phyloP scores from a whole-genome alignment of 306 rosid genomes.

The Pueraria montana region DNA sequence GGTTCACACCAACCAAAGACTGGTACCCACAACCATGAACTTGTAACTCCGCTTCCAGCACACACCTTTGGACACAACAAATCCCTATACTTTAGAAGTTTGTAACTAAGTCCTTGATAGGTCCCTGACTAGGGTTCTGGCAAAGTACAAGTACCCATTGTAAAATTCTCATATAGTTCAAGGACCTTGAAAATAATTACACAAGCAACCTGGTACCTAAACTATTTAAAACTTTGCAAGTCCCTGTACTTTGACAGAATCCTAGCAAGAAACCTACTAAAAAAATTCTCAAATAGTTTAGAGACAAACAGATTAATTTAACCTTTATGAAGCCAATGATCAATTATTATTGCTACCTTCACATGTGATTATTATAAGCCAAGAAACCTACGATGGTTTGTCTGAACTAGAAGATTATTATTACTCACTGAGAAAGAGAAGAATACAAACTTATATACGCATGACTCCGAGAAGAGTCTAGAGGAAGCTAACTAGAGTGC shows the following conservation, averaged over 20 bases:
- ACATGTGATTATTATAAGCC: conserved; percentile 16
- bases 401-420: too few relatives aligned
- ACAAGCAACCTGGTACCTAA: not conserved
- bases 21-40: not conserved
- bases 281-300: not conserved
- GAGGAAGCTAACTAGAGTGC: too few relatives aligned
- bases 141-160: not conserved
- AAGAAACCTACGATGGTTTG: conserved; percentile 29
- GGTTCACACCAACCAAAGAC: too few relatives aligned
- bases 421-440: too few relatives aligned
- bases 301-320: not conserved
- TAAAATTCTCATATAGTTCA: not conserved
- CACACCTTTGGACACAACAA: not conserved
- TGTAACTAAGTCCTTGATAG: not conserved
- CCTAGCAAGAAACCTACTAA: not conserved
- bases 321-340: not conserved
- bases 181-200: not conserved
- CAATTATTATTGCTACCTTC: conserved; percentile 1
- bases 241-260: not conserved
- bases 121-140: not conserved
- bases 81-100: not conserved
- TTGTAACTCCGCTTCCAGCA: not conserved
- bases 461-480: too few relatives aligned
- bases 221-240: not conserved
- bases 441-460: too few relatives aligned